Percentiles rank a stretch among this genome's conserved stretches.
Conservation (phyloP, 2,329 filamentous ascomycete genomes). For the Colletotrichum eleusines region DNA sequence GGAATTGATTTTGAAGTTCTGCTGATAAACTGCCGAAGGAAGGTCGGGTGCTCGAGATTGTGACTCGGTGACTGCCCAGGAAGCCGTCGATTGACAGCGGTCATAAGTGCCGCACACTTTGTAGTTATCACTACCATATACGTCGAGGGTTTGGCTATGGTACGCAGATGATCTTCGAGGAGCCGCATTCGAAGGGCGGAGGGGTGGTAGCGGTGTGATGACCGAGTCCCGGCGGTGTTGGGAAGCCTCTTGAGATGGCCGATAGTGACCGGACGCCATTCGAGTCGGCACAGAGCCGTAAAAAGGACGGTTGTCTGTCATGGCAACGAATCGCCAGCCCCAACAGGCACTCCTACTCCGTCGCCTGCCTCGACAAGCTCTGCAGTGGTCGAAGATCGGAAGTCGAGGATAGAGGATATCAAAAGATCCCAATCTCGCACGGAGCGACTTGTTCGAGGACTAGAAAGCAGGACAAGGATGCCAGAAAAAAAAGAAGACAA, state of each 20-base stretch:
- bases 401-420: neutral
- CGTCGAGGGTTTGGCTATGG: neutral
- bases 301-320: conserved; percentile 6
- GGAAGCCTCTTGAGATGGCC: neutral
- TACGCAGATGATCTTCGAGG: neutral
- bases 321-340: neutral
- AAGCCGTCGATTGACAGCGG: neutral
- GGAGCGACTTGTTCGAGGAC: neutral
- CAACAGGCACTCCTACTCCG: no score
- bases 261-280: neutral
- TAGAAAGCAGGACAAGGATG: neutral
- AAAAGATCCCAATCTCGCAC: neutral
- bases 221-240: neutral
- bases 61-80: neutral
- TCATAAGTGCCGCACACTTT: neutral
- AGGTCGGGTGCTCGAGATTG: neutral
- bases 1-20: neutral
- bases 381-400: neutral
- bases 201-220: conserved; percentile 6
- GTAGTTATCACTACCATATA: neutral
- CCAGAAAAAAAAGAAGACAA: neutral
- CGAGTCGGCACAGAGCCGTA: conserved; percentile 2
- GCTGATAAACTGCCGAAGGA: neutral
- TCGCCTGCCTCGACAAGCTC: neutral
- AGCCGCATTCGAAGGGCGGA: neutral